Base-by-base conservation (phyloP, 129 eudicot species). In the Saposhnikovia divaricata region DNA sequence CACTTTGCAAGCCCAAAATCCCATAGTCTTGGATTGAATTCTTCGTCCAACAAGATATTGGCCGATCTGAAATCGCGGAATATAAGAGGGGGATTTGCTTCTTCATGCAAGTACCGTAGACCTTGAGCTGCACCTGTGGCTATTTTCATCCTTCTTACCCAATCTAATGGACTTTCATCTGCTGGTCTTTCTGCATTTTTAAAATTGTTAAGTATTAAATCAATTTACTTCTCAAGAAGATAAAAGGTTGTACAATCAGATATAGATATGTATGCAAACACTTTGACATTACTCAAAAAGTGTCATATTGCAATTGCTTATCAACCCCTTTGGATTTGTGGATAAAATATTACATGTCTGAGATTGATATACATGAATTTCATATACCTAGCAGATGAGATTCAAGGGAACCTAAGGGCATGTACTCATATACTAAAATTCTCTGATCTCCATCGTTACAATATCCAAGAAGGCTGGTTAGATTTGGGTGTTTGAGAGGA, bases 371-470 rank as follows among this genome's bases (percentile, higher is more conserved):
- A 19, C 0, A 53, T 23, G 0, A 44, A 28, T 44, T 8, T 44
- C 13, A 16, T 13, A 4, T 11, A 27, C 77, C 77, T 34, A 73
- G 77, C 16, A 73, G 19, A 44, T 73, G 77, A 44, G 77, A 3
- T 43, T 73, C 77, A n/a, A 73, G 77, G 34, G 77, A 43, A 73
- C 77, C 77, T 37, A 44, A 21, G 9, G 53, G 38, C 77, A 73
- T 73, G 77, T 42, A 43, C 9, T 73, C 77, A 14, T 73, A 73
- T 7, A 73, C 77, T 25, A 73, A 44, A 73, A 73, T 23, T 73
- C 77, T 42, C 53, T 73, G 77, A 42, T 73, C 77, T 7, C 77
- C 77, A n/a, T 73, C 77, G 44, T 55, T 55, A 44, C 77, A 73
- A 44, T 73, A 73, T 21, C 77, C 77, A 12, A 73, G 2, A 42